Base-by-base conservation (phyloP, 2,329 filamentous ascomycete species). In the Periconia sp. region DNA sequence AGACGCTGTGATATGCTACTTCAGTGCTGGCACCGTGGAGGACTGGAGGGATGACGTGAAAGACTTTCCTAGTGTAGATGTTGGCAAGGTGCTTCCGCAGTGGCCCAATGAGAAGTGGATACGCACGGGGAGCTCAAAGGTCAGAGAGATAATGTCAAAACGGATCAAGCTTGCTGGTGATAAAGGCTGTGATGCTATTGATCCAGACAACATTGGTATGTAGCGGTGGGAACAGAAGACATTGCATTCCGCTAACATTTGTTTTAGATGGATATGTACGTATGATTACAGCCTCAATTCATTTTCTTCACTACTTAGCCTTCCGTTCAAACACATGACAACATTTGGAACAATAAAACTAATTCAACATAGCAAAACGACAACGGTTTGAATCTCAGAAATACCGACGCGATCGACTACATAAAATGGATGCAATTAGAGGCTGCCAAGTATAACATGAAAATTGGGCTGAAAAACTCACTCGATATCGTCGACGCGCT, bases 51-150 rank as follows among this genome's bases (percentile, higher is more conserved):
- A 62, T 18, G 68, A 69, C 54, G 64, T 60, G 35, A 59, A 52
- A 19, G 53, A 60, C 14, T 66, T 71, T 49, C 57, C 65, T 1
- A 27, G 47, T 9, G 55, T 45, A n/a, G 68, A 70, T 53, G 17
- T 61, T 13, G 68, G 68, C 14, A 67, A 68, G 31, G 58, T 62
- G 1, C 42, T 71, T n/a, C 60, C 60, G 37, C 54, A 66, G 18
- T 71, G 68, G 68, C 61, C 60, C 30, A 64, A 68, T 42, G 68
- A 70, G 54, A 69, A 60, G 42, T 70, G 67, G 67, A 56, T 69
- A 53, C 53, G 61, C 3, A 63, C 57, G 3, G 55, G 61, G 19
- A 68, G 64, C 51, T 49, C 55, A 15, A 56, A 57, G 15, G 54
- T 71, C 20, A 61, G 67, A 40, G 59, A 61, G 10, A 61, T 71